Percentiles rank a stretch among this genome's conserved stretches.
phyloP scores from a whole-genome alignment of 495 filamentous ascomycete genomes.

The Penicillium pancosmium region DNA sequence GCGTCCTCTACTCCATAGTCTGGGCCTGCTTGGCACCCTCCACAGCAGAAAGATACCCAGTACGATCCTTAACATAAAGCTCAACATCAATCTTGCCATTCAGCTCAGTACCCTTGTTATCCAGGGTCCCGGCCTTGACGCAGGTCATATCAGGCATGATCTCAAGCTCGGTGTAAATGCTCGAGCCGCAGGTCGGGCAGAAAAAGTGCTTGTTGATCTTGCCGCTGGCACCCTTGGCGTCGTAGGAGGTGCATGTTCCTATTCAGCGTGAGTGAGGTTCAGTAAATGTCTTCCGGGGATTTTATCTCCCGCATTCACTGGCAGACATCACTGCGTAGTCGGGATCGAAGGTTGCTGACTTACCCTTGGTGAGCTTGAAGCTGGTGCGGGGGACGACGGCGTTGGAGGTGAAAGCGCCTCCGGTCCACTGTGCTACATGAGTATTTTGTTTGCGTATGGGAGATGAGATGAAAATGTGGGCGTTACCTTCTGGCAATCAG shows the following conservation, averaged over 20 bases:
- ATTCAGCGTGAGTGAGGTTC: neutral
- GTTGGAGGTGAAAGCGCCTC: constrained; percentile 51
- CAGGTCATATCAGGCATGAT: constrained; percentile 49
- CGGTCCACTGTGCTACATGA: constrained; percentile 40
- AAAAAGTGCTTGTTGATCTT: constrained; percentile 56
- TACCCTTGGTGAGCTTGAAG: constrained; percentile 47
- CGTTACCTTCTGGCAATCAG: constrained; percentile 54
- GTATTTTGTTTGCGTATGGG: too few relatives aligned
- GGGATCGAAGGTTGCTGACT: neutral
- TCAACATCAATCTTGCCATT: constrained; percentile 43
- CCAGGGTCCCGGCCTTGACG: constrained; percentile 46
- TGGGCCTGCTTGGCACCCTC: constrained; percentile 50
- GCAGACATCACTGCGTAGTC: too few relatives aligned
- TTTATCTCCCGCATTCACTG: too few relatives aligned
- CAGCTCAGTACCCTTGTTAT: constrained; percentile 40
- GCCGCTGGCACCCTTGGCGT: constrained; percentile 39
- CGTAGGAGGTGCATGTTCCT: constrained; percentile 43
- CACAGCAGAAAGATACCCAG: constrained; percentile 33
- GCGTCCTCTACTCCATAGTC: constrained; percentile 17
- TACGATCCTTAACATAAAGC: constrained; percentile 50
- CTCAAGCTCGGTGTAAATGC: constrained; percentile 49
- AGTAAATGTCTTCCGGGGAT: too few relatives aligned
- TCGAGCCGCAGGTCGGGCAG: constrained; percentile 46
- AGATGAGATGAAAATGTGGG: too few relatives aligned
- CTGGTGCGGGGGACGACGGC: constrained; percentile 44